phyloP scores from a whole-genome alignment of 139 green algal genomes.

The Asterochloris erici region DNA sequence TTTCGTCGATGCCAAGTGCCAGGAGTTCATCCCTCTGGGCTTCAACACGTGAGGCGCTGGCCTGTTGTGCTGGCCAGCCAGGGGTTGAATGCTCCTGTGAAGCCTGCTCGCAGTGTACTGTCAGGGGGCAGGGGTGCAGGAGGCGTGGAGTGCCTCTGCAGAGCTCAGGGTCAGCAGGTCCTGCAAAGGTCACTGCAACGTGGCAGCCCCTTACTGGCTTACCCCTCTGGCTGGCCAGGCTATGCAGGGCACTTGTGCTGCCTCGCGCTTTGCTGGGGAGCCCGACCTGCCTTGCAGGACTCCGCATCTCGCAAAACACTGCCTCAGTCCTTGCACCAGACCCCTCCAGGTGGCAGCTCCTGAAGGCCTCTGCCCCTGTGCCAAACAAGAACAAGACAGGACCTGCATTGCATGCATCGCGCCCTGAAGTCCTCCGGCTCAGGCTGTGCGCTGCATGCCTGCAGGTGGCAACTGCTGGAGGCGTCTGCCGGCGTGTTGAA shows the following conservation, averaged over 20 bases:
- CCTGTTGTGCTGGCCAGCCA: background rate
- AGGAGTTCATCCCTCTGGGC: constrained; percentile 9
- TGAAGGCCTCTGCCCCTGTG: background rate
- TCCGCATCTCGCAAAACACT: too few species aligned
- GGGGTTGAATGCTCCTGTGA: background rate
- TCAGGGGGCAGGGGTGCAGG: background rate
- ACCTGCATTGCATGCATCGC: background rate
- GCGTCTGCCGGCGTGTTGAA: background rate
- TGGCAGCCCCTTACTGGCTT: background rate
- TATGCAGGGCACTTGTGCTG: too few species aligned
- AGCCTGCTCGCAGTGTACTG: background rate
- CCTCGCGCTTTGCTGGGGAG: too few species aligned
- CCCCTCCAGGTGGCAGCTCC: too few species aligned
- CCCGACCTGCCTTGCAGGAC: too few species aligned
- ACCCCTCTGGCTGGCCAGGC: background rate
- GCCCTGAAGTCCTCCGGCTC: background rate
- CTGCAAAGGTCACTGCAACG: background rate
- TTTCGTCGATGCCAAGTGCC: constrained; percentile 20
- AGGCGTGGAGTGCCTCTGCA: background rate
- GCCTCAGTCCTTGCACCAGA: too few species aligned
- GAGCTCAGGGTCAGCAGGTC: background rate
- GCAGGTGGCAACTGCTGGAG: constrained; percentile 10
- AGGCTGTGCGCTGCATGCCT: background rate
- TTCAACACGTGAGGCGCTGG: constrained; percentile 12
- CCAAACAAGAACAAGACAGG: background rate